These are phyloP conservation scores for Saksenaea vasiformis DNA, from an alignment of 371 early-diverging fungal genomes.

Conservation along the genomic window DNA sequence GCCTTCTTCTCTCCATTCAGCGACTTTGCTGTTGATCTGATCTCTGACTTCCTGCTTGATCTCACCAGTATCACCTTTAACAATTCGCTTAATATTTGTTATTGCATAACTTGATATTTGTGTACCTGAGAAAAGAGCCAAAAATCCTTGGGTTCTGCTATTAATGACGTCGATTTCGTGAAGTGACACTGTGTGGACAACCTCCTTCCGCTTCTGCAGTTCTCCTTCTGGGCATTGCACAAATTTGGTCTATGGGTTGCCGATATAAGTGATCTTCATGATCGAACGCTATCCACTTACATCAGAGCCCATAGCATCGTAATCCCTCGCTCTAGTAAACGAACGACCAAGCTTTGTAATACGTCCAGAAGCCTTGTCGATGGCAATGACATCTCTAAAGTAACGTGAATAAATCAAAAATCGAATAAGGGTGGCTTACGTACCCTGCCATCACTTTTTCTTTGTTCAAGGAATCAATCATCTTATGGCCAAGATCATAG, in stretches of 20 bases:
- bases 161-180: conserved; percentile 99
- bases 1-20: conserved; percentile 99
- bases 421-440: background rate
- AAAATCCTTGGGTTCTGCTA: conserved; percentile 95
- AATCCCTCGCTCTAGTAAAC: conserved; percentile 92
- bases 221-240: conserved; percentile 99
- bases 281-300: conserved; percentile 36
- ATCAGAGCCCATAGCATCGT: conserved; percentile 96
- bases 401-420: background rate
- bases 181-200: conserved; percentile 95
- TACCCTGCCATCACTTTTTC: conserved; percentile 97
- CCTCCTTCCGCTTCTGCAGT: conserved; percentile 94
- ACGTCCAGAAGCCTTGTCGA: conserved; percentile 98
- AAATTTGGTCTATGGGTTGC: conserved; percentile 77
- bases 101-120: background rate
- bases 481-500: conserved; percentile 98
- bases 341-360: conserved; percentile 97
- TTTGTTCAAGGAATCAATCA: conserved; percentile 96
- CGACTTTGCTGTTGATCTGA: conserved; percentile 97
- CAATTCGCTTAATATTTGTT: background rate
- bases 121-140: conserved; percentile 91
- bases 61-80: conserved; percentile 93
- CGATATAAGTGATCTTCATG: background rate
- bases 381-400: conserved; percentile 92
- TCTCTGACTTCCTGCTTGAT: conserved; percentile 97